These are phyloP conservation scores for Pseudomicrostroma phylloplanum DNA, from an alignment of 1,284 basidiomycete genomes.

Conservation along the genomic window DNA sequence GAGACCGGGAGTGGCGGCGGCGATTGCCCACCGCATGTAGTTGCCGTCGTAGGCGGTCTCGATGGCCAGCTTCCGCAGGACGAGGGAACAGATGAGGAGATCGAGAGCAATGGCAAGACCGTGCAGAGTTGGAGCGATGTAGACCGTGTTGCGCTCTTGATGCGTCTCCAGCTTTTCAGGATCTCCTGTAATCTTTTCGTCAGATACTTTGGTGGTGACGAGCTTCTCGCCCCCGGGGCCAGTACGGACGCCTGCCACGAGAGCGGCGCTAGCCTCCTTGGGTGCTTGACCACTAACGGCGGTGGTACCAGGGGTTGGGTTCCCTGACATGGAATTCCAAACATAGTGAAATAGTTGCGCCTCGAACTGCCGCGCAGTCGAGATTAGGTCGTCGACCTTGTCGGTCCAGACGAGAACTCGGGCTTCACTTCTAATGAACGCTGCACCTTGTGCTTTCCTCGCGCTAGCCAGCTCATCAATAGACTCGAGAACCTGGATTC, in stretches of 20 bases:
- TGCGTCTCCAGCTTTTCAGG: not conserved
- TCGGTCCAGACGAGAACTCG: slow-evolving; percentile 72
- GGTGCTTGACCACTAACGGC: not conserved
- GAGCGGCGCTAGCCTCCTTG: not conserved
- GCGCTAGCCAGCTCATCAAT: slow-evolving; percentile 63
- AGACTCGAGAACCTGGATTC: slow-evolving; percentile 51
- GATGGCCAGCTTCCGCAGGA: slow-evolving; percentile 62
- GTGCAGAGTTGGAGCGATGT: slow-evolving; percentile 72
- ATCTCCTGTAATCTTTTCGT: slow-evolving; percentile 16
- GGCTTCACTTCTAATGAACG: slow-evolving; percentile 70
- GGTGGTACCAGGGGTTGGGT: slow-evolving; percentile 14
- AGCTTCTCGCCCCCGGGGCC: not conserved
- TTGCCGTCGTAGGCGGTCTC: slow-evolving; percentile 66
- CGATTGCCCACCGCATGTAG: slow-evolving; percentile 62
- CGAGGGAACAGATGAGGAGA: slow-evolving; percentile 56
- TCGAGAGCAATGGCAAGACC: slow-evolving; percentile 60
- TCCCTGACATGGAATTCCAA: too few relatives aligned
- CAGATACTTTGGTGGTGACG: not conserved
- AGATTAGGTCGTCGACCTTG: slow-evolving; percentile 55
- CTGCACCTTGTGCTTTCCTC: slow-evolving; percentile 75
- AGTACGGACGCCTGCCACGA: not conserved
- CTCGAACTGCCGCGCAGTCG: slow-evolving; percentile 59
- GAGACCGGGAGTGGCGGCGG: slow-evolving; percentile 64
- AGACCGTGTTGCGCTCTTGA: slow-evolving; percentile 57
- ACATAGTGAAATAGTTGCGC: slow-evolving; percentile 72